Base-by-base conservation (phyloP, 352 stramenopile genomes). In the Elongisporangium senticosum region DNA sequence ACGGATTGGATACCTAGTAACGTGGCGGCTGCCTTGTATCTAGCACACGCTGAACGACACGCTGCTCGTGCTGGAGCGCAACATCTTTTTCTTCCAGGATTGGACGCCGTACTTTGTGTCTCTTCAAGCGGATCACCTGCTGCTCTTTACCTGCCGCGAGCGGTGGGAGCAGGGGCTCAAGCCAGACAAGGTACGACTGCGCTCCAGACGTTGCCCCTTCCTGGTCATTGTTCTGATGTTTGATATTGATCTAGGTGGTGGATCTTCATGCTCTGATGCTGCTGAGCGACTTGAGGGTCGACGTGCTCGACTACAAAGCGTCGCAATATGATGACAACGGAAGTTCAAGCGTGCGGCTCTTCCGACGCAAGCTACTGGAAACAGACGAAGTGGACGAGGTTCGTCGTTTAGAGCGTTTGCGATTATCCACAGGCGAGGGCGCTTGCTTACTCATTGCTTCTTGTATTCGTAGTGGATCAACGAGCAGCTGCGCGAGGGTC, bases 11-110 rank as follows among this genome's bases (percentile, higher is more conserved):
- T 13, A 43, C n/a, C n/a, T n/a, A n/a, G n/a, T n/a, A n/a, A n/a
- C n/a, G 43, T 53, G 15, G n/a, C 51, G 40, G 39, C 49, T 49
- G 33, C 7, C 52, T 23, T 22, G 56, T 64, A 26, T 51, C n/a
- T 53, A 94, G 85, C 83, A 95, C 81, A 93, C 83, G 8, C 67
- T 95, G 24, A 95, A 95, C 57, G 85, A 95, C 62, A 92, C 79
- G 54, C 63, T 95, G 51, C 54, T 91, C 8, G 72, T 95, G 33
- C 57, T 89, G 39, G 81, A 93, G 64, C 80, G 77, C 62, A 90
- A 89, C 62, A 86, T 95, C 24, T 92, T 95, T 58, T 93, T 92
- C 62, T 90, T 92, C 62, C 72, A 58, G 50, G 83, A 86, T 56
- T 95, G 85, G 85, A 70, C 77, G 5, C 59, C 81, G 7, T 90